A percentile compares a stretch with the other conserved stretches of the same genome.
These are phyloP conservation scores for Trichosanthes truncata DNA, from an alignment of 306 rosid species.

Conservation along the genomic window DNA sequence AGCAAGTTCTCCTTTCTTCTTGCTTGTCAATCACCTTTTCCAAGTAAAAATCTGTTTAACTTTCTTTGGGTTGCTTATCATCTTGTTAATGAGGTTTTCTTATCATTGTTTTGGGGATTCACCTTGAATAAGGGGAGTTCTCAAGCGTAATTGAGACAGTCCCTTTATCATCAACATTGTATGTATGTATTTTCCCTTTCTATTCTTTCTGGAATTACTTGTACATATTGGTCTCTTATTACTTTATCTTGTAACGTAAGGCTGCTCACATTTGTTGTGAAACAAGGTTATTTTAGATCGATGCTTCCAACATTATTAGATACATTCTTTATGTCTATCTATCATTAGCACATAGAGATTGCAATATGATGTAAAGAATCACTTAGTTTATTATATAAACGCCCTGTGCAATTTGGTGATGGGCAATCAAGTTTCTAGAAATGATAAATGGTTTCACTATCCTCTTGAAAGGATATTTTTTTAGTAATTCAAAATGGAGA, in stretches of 20 bases:
- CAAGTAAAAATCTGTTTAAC: too few species aligned
- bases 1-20: too few species aligned
- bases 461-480: neutral
- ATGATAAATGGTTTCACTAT: neutral
- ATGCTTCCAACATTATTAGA: neutral
- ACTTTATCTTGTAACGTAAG: neutral
- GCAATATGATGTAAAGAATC: neutral
- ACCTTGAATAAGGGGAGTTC: too few species aligned
- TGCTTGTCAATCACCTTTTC: too few species aligned
- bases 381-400: neutral
- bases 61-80: too few species aligned
- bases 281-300: neutral
- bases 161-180: too few species aligned
- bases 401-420: neutral
- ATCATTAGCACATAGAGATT: neutral
- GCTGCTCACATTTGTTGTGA: neutral
- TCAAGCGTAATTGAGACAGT: too few species aligned
- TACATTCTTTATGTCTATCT: neutral
- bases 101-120: too few species aligned
- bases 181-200: slow-evolving; percentile 21
- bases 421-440: neutral
- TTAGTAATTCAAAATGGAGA: neutral
- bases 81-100: too few species aligned
- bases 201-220: slow-evolving; percentile 4
- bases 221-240: neutral